Conservation (phyloP, 2,329 filamentous ascomycete species). For the Xylaria sp. region DNA sequence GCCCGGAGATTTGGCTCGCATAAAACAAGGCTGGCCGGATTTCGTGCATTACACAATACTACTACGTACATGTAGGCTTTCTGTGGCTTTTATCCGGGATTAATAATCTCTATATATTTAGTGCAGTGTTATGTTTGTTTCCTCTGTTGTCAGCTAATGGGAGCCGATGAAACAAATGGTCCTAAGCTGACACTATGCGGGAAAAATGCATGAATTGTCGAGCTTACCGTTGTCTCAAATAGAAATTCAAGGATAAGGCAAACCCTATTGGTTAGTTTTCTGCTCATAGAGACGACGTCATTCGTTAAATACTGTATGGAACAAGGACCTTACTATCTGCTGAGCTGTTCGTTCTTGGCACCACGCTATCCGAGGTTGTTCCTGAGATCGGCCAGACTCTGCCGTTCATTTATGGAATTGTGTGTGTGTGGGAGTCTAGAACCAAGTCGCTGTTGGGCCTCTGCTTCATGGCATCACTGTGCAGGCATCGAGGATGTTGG, state of each 20-base stretch:
- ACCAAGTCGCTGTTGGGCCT: conserved; percentile 19
- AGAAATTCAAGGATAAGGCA: conserved; percentile 25
- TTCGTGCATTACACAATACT: conserved; percentile 24
- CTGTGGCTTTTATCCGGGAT: conserved; percentile 14
- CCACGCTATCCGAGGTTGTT: conserved; percentile 23
- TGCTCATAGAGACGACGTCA: conserved; percentile 26
- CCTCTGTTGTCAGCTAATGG: conserved; percentile 38
- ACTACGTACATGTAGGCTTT: conserved; percentile 3
- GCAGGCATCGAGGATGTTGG: conserved; percentile 27
- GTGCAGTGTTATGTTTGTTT: conserved; percentile 4
- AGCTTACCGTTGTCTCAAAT: conserved; percentile 37
- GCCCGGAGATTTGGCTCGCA: conserved; percentile 31
- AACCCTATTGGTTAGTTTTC: conserved; percentile 23
- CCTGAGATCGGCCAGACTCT: conserved; percentile 27
- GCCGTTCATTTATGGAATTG: conserved; percentile 15
- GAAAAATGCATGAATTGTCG: conserved; percentile 37
- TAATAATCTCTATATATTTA: not conserved
- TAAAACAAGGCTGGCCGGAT: conserved; percentile 21
- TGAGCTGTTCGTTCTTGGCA: conserved; percentile 36
- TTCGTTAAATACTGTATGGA: conserved; percentile 11
- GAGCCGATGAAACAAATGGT: conserved; percentile 38
- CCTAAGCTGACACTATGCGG: conserved; percentile 39
- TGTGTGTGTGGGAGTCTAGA: conserved; percentile 24
- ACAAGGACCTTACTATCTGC: not conserved
- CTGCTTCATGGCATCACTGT: conserved; percentile 32